Evolutionary conservation across 768 basidiomycete genomes (phyloP).

Genomic region (Agrocybe chaxingu): DNA sequence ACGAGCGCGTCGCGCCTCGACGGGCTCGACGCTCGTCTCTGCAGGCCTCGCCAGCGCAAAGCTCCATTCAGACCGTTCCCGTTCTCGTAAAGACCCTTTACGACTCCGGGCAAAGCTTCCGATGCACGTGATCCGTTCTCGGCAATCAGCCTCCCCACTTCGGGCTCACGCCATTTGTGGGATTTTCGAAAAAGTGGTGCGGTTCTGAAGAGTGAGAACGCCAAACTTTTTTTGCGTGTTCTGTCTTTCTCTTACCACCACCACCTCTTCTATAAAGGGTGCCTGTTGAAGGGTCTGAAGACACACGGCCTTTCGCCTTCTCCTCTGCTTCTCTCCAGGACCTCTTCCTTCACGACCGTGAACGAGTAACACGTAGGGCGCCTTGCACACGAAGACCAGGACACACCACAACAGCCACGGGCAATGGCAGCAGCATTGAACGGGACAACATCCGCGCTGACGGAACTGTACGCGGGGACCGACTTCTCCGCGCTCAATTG

Average conservation of each 20-base stretch:
- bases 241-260: constrained; percentile 4
- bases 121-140: background rate
- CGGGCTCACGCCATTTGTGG: constrained; percentile 18
- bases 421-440: constrained; percentile 42
- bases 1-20: no score
- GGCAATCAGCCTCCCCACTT: background rate
- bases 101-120: background rate
- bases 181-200: constrained; percentile 19
- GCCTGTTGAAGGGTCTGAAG: no score
- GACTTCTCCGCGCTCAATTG: constrained; percentile 62
- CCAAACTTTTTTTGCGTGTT: background rate
- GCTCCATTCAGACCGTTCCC: no score
- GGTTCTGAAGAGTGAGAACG: constrained; percentile 9
- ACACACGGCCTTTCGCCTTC: background rate
- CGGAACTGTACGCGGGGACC: constrained; percentile 48
- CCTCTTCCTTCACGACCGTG: background rate
- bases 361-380: background rate
- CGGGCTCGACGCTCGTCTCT: no score
- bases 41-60: no score
- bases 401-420: background rate
- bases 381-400: background rate
- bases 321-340: background rate
- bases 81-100: no score
- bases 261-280: background rate
- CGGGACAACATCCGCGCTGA: constrained; percentile 7